These are phyloP conservation scores for Oryza punctata DNA, from an alignment of 176 grass and related monocot genomes.

Conservation along the genomic window DNA sequence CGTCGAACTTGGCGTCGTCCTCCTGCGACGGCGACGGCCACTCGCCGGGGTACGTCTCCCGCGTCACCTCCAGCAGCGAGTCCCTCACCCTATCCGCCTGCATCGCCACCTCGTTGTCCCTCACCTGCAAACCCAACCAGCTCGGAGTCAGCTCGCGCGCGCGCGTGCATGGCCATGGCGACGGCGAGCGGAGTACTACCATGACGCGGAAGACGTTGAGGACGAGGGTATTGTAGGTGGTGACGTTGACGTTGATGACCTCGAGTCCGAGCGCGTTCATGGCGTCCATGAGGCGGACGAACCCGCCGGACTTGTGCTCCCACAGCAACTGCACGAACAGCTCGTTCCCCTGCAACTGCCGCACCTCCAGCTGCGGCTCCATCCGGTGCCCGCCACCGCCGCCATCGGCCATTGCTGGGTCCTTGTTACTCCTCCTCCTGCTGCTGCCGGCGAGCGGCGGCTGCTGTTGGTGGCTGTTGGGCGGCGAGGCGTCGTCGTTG, in stretches of 20 bases:
- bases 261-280: slow-evolving; percentile 64
- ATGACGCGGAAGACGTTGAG: slow-evolving; percentile 78
- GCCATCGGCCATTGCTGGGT: not conserved
- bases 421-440: slow-evolving; percentile 12
- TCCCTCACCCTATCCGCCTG: slow-evolving; percentile 79
- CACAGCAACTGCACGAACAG: slow-evolving; percentile 90
- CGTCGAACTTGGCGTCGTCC: slow-evolving; percentile 21
- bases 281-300: slow-evolving; percentile 77
- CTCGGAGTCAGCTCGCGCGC: not conserved
- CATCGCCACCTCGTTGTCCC: slow-evolving; percentile 60
- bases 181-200: slow-evolving; percentile 31
- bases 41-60: slow-evolving; percentile 47
- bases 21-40: slow-evolving; percentile 42
- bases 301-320: slow-evolving; percentile 59
- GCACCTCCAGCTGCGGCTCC: slow-evolving; percentile 92
- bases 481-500: slow-evolving; percentile 42
- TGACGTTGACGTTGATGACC: slow-evolving; percentile 80
- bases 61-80: slow-evolving; percentile 77
- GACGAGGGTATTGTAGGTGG: slow-evolving; percentile 66
- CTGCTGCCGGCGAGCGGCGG: not conserved
- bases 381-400: slow-evolving; percentile 43
- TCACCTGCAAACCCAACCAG: slow-evolving; percentile 48
- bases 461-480: not conserved
- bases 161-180: no score
- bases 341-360: slow-evolving; percentile 74